Base-by-base conservation (phyloP, 805 yeast species). In the Pichia thaimueangensis region DNA sequence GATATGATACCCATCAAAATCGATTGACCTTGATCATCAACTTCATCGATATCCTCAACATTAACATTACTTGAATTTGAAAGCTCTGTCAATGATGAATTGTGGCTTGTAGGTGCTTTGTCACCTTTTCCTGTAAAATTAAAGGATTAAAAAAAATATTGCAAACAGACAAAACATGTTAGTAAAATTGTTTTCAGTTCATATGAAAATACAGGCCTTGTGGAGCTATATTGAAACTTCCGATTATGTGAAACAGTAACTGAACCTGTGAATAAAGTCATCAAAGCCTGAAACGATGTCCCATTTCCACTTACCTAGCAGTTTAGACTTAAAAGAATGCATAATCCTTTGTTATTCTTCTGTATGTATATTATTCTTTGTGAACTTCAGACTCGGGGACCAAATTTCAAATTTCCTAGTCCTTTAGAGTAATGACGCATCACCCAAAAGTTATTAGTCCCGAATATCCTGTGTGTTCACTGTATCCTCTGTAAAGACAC, bases 11-110 rank as follows among this genome's bases (percentile, higher is more conserved):
- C 87, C 70, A 86, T 69, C 42, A 91, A 67, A 39, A 91, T 88
- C 40, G 81, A 83, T 62, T 89, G 95, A 21, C 89, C 89, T 45
- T 89, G 88, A 41, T 78, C 88, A 57, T 88, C 97, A 31, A 89
- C 80, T 59, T 89, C 97, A 62, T 93, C 97, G 37, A 87, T 74
- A 59, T 88, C 97, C 57, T 82, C 93, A 4, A 72, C 60, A 37
- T 60, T 49, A 7, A 47, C 60, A n/a, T 6, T 9, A 15, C 15
- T 11, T 11, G 35, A 11, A 12, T 16, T 21, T 13, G 36, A n/a
- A 16, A 13, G 17, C 13, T 28, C 11, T n/a, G 12, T 19, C 9
- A 25, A 23, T 11, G 36, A 15, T 15, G 44, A 30, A 5, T 20
- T 17, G 30, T 15, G 15, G 16, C 16, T 9, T 27, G 39, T 3